A percentile compares a stretch with the other conserved stretches of the same genome.
These are phyloP conservation scores for Candida dubliniensis DNA, from an alignment of 1,139 yeast species.

Conservation along the genomic window DNA sequence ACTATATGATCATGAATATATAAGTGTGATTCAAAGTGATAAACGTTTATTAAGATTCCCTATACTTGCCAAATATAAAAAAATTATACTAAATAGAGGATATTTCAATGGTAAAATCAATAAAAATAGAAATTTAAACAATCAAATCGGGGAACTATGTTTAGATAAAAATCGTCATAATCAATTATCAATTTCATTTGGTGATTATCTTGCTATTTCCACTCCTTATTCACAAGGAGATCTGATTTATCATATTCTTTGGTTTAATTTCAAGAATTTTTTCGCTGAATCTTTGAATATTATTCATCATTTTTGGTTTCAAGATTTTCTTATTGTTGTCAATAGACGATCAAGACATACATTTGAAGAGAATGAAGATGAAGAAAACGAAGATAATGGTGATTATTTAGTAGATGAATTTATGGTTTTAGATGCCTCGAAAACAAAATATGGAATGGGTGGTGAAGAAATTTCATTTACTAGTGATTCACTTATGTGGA, in stretches of 20 bases:
- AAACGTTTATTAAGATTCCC: constrained; percentile 30
- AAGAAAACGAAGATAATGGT: constrained; percentile 10
- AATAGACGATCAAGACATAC: constrained; percentile 29
- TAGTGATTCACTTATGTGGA: constrained; percentile 43
- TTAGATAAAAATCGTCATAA: constrained; percentile 24
- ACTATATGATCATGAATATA: constrained; percentile 28
- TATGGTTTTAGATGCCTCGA: constrained; percentile 34
- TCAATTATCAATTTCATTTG: constrained; percentile 36
- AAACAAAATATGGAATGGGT: constrained; percentile 37
- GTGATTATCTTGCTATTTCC: constrained; percentile 34
- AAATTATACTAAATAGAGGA: constrained; percentile 24
- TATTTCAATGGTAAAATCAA: constrained; percentile 19
- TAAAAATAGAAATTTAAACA: constrained; percentile 14
- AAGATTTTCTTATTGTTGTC: constrained; percentile 35
- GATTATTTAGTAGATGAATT: constrained; percentile 37
- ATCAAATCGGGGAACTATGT: constrained; percentile 22
- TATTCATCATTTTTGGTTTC: constrained; percentile 37
- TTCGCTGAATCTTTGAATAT: constrained; percentile 37
- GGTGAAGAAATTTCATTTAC: constrained; percentile 36
- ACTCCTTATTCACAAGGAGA: constrained; percentile 33
- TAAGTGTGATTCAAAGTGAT: constrained; percentile 25
- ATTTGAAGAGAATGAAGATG: constrained; percentile 14
- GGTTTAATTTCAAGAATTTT: constrained; percentile 43
- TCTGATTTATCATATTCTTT: constrained; percentile 35
- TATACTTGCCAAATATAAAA: constrained; percentile 31